phyloP scores from a whole-genome alignment of 2,329 filamentous ascomycete genomes.

The Colletotrichum sp. region DNA sequence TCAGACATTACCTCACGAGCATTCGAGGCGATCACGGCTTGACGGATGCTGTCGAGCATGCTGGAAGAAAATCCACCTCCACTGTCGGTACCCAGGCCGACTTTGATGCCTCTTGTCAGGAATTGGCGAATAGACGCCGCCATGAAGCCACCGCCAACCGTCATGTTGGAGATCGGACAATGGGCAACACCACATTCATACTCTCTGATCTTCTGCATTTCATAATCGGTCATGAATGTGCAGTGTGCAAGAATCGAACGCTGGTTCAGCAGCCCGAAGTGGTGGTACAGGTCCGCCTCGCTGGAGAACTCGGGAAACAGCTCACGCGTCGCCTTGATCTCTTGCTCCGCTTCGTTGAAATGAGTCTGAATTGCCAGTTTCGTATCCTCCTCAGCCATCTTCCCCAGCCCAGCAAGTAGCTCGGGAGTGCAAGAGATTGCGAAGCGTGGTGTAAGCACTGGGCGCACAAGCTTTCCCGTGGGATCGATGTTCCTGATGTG shows the following conservation, averaged over 20 bases:
- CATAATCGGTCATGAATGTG: conserved; percentile 63
- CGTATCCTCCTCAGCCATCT: conserved; percentile 52
- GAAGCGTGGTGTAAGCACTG: conserved; percentile 64
- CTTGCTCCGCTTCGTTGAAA: conserved; percentile 69
- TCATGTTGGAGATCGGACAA: conserved; percentile 70
- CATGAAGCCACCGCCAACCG: conserved; percentile 66
- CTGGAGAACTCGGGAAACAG: conserved; percentile 61
- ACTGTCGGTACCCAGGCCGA: conserved; percentile 70
- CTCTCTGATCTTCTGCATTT: conserved; percentile 51
- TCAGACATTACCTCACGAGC: conserved; percentile 46
- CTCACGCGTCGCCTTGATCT: conserved; percentile 58
- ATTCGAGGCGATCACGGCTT: conserved; percentile 61
- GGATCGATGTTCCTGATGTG: conserved; percentile 53
- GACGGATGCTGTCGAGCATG: conserved; percentile 63
- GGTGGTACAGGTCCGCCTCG: conserved; percentile 65
- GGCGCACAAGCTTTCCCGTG: conserved; percentile 45
- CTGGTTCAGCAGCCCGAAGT: conserved; percentile 57
- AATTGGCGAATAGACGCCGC: conserved; percentile 64
- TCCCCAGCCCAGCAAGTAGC: conserved; percentile 60
- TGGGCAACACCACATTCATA: conserved; percentile 66
- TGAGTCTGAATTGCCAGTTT: conserved; percentile 68
- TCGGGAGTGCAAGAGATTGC: conserved; percentile 64
- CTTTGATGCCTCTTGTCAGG: conserved; percentile 61
- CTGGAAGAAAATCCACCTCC: conserved; percentile 67
- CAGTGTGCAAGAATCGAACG: conserved; percentile 71